Evolutionary conservation across 1,284 basidiomycete species (phyloP), one percentile per base, ranked within the genome.

Genomic region (Uromyces viciae-fabae): DNA sequence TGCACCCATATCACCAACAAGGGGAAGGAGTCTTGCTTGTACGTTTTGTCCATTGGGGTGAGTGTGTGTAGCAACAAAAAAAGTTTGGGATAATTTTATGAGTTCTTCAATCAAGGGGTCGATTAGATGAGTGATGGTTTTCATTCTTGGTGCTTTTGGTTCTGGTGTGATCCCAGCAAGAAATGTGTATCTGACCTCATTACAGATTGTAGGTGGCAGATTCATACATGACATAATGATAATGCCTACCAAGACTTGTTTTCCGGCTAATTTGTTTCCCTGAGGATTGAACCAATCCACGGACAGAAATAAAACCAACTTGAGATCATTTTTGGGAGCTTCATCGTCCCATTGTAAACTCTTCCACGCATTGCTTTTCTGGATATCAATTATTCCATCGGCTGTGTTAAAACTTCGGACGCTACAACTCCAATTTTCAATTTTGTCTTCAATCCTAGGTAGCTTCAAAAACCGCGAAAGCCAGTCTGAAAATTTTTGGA

Each of bases 221-320:
- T 54, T 79, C 28, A 71, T 31, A 28, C 77, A 71, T n/a, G 40
- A 71, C 36, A 79, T 17, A 14, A 42, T 14, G 14, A 79, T 60
- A 17, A 72, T 38, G 15, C 77, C 77, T 25, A 79, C 14, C 1
- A 40, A 79, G 25, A 40, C 14, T 28, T 79, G 43, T 54, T 42
- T 58, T 15, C 66, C 66, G 36, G 68, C n/a, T 0, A 72, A 28
- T 46, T 71, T 79, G 68, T 79, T 71, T 42, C 56, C 68, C n/a
- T 5, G 17, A 9, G 77, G 75, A 31, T 77, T 77, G 36, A 77
- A 77, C 75, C 40, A 76, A 49, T 76, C 58, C 9, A 76, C 33
- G 42, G 38, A 78, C 4, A 78, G 49, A 14, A 9, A 36, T n/a
- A 78, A 52, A 28, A 71, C 62, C 17, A 78, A 38, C 7, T 54